Conservation (phyloP, 2,329 filamentous ascomycete species). For the Furcasterigmium furcatum region DNA sequence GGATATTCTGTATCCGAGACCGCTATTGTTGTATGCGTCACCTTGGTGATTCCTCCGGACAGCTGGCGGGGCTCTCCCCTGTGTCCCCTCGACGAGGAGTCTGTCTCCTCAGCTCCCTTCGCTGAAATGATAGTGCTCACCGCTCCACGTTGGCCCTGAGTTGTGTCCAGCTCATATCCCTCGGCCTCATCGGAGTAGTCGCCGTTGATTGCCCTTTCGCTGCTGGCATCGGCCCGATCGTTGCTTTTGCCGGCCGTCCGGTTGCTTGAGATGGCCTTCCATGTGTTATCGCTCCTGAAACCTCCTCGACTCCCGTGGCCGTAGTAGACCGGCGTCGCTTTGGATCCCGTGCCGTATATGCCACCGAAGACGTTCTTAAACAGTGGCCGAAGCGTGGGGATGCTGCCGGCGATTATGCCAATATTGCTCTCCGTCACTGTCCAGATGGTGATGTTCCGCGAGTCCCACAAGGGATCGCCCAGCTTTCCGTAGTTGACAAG, state of each 20-base stretch:
- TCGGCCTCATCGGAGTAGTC: constrained; percentile 3
- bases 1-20: background rate
- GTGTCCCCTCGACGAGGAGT: no score
- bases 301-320: constrained; percentile 10
- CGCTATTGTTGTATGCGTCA: background rate
- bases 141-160: constrained; percentile 1
- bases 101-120: constrained; percentile 5
- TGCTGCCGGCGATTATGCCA: constrained; percentile 31
- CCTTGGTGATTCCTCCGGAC: background rate
- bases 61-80: background rate
- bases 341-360: constrained; percentile 22
- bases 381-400: constrained; percentile 29
- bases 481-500: constrained; percentile 32
- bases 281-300: constrained; percentile 15
- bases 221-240: constrained; percentile 14
- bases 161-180: constrained; percentile 21
- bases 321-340: constrained; percentile 17
- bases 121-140: constrained; percentile 16
- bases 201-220: constrained; percentile 22
- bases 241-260: constrained; percentile 16
- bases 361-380: constrained; percentile 27
- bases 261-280: constrained; percentile 18
- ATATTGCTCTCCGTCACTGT: constrained; percentile 32
- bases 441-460: constrained; percentile 44
- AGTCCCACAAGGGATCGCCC: constrained; percentile 41